phyloP scores from a whole-genome alignment of 2,329 filamentous ascomycete genomes.

The Bipolaris sorokiniana region DNA sequence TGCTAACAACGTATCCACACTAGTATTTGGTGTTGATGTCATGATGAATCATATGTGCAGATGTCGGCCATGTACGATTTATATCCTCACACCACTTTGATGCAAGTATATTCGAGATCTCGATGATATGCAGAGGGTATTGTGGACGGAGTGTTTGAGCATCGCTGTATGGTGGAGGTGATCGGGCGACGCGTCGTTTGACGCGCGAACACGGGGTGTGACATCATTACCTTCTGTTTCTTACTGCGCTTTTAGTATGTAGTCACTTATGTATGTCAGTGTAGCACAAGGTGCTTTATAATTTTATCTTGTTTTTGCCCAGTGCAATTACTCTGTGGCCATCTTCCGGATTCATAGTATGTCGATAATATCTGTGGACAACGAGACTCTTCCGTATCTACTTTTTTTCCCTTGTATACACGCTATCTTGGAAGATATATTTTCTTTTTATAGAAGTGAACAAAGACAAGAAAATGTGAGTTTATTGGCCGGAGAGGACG shows the following conservation, averaged over 20 bases:
- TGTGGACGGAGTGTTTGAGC: neutral
- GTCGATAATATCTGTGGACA: too few relatives aligned
- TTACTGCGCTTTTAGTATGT: too few relatives aligned
- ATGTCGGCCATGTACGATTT: constrained; percentile 1
- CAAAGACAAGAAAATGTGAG: too few relatives aligned
- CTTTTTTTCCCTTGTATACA: too few relatives aligned
- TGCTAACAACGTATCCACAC: constrained; percentile 13
- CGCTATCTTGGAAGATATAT: too few relatives aligned
- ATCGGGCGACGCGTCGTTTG: constrained; percentile 3
- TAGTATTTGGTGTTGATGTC: constrained; percentile 14
- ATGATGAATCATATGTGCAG: constrained; percentile 16
- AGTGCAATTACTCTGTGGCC: neutral
- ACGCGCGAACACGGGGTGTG: constrained; percentile 14
- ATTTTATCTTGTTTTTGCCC: too few relatives aligned
- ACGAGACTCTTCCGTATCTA: too few relatives aligned
- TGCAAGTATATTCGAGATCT: neutral
- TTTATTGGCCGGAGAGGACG: too few relatives aligned
- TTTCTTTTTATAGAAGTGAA: too few relatives aligned
- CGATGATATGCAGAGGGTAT: neutral
- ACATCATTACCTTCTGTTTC: constrained; percentile 1
- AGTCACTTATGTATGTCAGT: neutral
- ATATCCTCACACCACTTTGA: neutral
- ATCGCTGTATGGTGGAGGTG: neutral
- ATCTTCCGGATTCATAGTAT: too few relatives aligned
- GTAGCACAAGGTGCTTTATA: neutral